phyloP scores from a whole-genome alignment of 345 rosid species.

The Boechera divaricarpa region DNA sequence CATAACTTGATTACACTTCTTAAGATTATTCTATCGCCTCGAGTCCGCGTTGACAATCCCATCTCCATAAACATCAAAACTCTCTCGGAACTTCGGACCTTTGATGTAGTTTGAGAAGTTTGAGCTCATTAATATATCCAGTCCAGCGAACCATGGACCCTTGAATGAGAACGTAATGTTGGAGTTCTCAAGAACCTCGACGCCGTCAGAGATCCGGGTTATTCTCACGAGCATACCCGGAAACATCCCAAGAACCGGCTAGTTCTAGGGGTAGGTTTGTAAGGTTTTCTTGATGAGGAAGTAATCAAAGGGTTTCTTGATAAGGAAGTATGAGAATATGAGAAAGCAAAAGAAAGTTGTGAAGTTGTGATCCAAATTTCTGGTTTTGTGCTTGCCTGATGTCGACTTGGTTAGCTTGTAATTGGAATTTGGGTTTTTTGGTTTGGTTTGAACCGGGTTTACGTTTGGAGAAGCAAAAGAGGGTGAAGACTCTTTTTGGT shows the following conservation, averaged over 20 bases:
- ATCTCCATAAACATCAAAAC: constrained; percentile 41
- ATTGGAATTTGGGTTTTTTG: too few species aligned
- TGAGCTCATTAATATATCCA: constrained; percentile 40
- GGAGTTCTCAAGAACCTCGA: constrained; percentile 22
- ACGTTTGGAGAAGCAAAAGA: too few species aligned
- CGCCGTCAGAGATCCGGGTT: background rate
- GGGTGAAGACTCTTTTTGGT: too few species aligned
- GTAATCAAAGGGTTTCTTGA: constrained; percentile 3
- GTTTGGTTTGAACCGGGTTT: too few species aligned
- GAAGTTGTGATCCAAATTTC: too few species aligned
- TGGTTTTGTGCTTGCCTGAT: too few species aligned
- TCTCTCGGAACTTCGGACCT: constrained; percentile 44
- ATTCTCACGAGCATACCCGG: constrained; percentile 20
- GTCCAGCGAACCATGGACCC: constrained; percentile 36
- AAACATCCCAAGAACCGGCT: constrained; percentile 43
- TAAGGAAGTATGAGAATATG: background rate
- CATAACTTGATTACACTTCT: constrained; percentile 17
- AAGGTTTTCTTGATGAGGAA: background rate
- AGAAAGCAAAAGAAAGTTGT: constrained; percentile 20
- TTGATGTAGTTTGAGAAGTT: constrained; percentile 44
- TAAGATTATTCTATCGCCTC: constrained; percentile 33
- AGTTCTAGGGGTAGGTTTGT: constrained; percentile 33
- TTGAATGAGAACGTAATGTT: constrained; percentile 42
- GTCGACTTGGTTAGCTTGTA: too few species aligned
- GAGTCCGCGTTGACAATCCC: constrained; percentile 41